These are phyloP conservation scores for Hemerocallis citrina DNA, from an alignment of 106 monocot species.

Conservation along the genomic window DNA sequence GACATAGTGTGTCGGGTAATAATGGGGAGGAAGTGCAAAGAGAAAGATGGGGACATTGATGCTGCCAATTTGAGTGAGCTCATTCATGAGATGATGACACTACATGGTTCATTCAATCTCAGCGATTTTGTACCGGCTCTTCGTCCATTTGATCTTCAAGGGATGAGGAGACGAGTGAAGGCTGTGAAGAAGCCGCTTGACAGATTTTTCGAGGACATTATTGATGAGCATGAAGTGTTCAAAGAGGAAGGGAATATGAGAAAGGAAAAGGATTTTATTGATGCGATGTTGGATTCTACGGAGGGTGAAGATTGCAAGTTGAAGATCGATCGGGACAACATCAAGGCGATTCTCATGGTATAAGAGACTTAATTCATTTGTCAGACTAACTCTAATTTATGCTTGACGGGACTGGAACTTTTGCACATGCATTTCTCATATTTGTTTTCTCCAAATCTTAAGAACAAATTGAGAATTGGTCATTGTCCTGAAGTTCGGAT, in stretches of 20 bases:
- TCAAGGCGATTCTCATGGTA: conserved; percentile 7
- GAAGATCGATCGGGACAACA: neutral
- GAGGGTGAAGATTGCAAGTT: neutral
- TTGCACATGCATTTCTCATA: too few species aligned
- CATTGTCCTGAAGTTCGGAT: too few species aligned
- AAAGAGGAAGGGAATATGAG: neutral
- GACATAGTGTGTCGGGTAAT: conserved; percentile 7
- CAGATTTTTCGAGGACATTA: conserved; percentile 1
- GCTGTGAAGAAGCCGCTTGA: neutral
- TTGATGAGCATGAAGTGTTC: neutral
- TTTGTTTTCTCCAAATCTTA: too few species aligned
- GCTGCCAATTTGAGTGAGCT: conserved; percentile 22
- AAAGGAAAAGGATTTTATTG: neutral
- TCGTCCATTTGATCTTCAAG: conserved; percentile 21
- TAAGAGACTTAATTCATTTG: too few species aligned
- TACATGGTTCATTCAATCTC: conserved; percentile 18
- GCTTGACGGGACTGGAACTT: too few species aligned
- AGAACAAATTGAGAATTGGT: too few species aligned
- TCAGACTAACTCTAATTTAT: too few species aligned
- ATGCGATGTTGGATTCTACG: neutral
- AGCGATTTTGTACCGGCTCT: conserved; percentile 21
- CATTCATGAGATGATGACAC: conserved; percentile 28
- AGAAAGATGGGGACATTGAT: conserved; percentile 11
- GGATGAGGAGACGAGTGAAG: neutral
- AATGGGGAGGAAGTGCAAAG: conserved; percentile 1